Evolutionary conservation across 495 filamentous ascomycete species (phyloP).

Genomic region (Xylona heveae): DNA sequence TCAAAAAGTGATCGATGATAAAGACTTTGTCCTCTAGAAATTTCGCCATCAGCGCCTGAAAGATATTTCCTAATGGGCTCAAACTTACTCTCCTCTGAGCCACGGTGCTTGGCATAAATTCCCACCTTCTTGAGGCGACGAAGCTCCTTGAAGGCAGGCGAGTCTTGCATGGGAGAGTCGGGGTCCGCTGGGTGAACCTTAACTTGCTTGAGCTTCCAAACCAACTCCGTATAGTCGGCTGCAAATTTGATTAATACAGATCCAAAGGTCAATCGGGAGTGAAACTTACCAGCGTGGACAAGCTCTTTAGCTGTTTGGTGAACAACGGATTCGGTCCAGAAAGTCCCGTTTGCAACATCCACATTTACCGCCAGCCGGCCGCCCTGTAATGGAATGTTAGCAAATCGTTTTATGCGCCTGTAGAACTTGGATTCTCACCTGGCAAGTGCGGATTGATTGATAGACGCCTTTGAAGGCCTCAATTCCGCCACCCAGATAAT

Average conservation of each 20-base stretch:
- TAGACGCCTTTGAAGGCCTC: conserved; percentile 75
- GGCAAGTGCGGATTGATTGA: conserved; percentile 47
- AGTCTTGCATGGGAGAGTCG: conserved; percentile 10
- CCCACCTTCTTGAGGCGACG: conserved; percentile 38
- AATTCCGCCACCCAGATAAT: conserved; percentile 31
- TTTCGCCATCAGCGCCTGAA: conserved; percentile 10
- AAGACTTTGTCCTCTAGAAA: conserved; percentile 24
- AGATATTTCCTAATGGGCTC: neutral
- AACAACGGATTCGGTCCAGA: conserved; percentile 28
- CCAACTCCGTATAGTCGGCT: too few species aligned
- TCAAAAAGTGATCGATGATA: conserved; percentile 38
- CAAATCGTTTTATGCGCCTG: too few species aligned
- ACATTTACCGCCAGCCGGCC: conserved; percentile 55
- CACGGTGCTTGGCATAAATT: conserved; percentile 41
- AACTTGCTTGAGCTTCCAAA: neutral
- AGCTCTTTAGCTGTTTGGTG: neutral
- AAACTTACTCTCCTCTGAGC: conserved; percentile 15
- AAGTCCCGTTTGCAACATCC: conserved; percentile 61
- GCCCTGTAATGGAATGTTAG: conserved; percentile 18
- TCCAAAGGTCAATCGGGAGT: too few species aligned
- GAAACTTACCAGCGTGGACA: too few species aligned
- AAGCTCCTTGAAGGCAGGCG: conserved; percentile 25
- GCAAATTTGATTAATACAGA: too few species aligned
- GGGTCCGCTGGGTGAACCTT: neutral
- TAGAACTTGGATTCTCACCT: conserved; percentile 17